These are phyloP conservation scores for Lolium perenne DNA, from an alignment of 176 grass and related monocot species.

Conservation along the genomic window DNA sequence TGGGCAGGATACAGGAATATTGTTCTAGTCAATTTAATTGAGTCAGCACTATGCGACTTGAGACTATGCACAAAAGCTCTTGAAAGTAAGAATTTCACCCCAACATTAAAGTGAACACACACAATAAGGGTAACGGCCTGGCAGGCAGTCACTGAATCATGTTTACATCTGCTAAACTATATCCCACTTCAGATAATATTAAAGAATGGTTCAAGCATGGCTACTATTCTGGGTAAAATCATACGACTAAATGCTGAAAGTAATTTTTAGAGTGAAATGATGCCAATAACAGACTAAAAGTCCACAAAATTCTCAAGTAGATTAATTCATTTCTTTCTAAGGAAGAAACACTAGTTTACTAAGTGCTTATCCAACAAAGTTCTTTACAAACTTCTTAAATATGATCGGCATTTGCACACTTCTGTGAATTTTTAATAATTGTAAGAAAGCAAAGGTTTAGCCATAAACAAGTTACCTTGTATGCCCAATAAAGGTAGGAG, in stretches of 20 bases:
- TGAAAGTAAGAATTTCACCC: no score
- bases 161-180: no score
- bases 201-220: background rate
- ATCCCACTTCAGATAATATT: background rate
- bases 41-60: conserved; percentile 10
- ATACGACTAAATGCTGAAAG: background rate
- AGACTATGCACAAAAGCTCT: background rate
- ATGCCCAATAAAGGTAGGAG: conserved; percentile 85
- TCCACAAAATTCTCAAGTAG: background rate
- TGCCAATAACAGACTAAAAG: background rate
- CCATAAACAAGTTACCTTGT: conserved; percentile 60
- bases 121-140: no score
- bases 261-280: background rate
- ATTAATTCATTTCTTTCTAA: background rate
- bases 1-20: conserved; percentile 81
- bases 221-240: conserved; percentile 1
- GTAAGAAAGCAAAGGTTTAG: background rate
- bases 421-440: background rate
- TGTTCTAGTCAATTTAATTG: conserved; percentile 59
- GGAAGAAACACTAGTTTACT: background rate
- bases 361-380: conserved; percentile 27
- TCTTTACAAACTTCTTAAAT: background rate
- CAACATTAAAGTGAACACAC: no score
- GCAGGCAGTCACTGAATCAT: background rate
- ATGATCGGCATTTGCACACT: background rate